phyloP scores from a whole-genome alignment of 805 yeast species.

The Suhomyces kilbournensis region DNA sequence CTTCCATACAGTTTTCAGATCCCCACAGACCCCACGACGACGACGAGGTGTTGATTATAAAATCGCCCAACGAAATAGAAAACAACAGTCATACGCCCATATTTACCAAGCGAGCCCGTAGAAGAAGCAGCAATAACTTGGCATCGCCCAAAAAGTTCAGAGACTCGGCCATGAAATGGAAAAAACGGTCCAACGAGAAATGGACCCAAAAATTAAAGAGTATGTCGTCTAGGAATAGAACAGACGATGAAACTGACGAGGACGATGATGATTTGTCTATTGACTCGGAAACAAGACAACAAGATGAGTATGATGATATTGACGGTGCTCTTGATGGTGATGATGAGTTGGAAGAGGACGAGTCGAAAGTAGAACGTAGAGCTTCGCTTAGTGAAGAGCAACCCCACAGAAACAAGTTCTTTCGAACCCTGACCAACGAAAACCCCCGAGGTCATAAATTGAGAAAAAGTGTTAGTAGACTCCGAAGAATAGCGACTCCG shows the following conservation, averaged over 20 bases:
- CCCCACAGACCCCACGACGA: slow-evolving; percentile 34
- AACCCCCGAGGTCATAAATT: neutral
- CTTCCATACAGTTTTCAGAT: slow-evolving; percentile 4
- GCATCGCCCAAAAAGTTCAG: slow-evolving; percentile 4
- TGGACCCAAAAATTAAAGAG: slow-evolving; percentile 23
- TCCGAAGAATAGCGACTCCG: neutral
- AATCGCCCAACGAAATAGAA: slow-evolving; percentile 74
- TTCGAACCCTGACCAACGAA: neutral
- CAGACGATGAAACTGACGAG: neutral
- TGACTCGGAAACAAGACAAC: slow-evolving; percentile 9
- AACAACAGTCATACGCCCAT: slow-evolving; percentile 33
- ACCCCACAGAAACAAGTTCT: neutral
- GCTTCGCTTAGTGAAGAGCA: neutral
- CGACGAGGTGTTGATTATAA: slow-evolving; percentile 76
- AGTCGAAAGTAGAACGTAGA: neutral
- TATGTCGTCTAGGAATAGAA: slow-evolving; percentile 7
- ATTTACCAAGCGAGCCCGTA: slow-evolving; percentile 25
- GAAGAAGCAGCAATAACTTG: slow-evolving; percentile 4
- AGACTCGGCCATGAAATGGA: slow-evolving; percentile 11
- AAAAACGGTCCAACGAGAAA: slow-evolving; percentile 12
- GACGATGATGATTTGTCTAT: slow-evolving; percentile 10
- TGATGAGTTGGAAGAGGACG: slow-evolving; percentile 17
- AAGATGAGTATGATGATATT: slow-evolving; percentile 7
- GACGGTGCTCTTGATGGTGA: slow-evolving; percentile 13
- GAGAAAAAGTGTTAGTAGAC: neutral